Conservation (phyloP, 495 filamentous ascomycete species). For the Xylaria grammica region DNA sequence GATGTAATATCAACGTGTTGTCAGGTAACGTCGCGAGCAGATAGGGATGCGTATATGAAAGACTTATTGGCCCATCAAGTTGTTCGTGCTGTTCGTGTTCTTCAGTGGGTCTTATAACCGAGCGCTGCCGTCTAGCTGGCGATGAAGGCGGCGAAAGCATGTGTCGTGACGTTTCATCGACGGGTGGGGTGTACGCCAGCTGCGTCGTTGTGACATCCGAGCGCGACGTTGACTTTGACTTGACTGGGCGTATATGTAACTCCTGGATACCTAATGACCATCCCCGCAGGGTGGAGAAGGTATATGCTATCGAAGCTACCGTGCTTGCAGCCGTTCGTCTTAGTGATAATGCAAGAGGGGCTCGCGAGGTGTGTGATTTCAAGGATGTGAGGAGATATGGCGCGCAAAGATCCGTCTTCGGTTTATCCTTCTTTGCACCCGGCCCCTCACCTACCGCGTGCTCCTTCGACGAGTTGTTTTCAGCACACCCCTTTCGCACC, state of each 20-base stretch:
- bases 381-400: constrained; percentile 77
- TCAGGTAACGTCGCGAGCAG: constrained; percentile 86
- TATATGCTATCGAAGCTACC: constrained; percentile 85
- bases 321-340: constrained; percentile 64
- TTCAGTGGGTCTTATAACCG: background rate
- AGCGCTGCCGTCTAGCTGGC: constrained; percentile 24
- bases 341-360: constrained; percentile 80
- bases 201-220: constrained; percentile 55
- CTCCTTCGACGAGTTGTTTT: background rate
- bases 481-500: constrained; percentile 15
- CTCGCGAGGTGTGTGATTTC: constrained; percentile 77
- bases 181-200: constrained; percentile 48
- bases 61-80: constrained; percentile 64
- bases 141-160: constrained; percentile 34
- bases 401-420: constrained; percentile 24
- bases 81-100: constrained; percentile 12
- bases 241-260: constrained; percentile 60
- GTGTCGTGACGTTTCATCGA: constrained; percentile 37
- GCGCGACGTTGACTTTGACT: constrained; percentile 27
- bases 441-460: background rate
- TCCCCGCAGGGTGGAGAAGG: constrained; percentile 68
- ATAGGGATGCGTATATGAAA: constrained; percentile 92
- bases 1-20: constrained; percentile 88
- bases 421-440: constrained; percentile 1
- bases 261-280: constrained; percentile 95